Evolutionary conservation across 2,329 filamentous ascomycete genomes (phyloP).

Genomic region (Podosphaera leucotricha): DNA sequence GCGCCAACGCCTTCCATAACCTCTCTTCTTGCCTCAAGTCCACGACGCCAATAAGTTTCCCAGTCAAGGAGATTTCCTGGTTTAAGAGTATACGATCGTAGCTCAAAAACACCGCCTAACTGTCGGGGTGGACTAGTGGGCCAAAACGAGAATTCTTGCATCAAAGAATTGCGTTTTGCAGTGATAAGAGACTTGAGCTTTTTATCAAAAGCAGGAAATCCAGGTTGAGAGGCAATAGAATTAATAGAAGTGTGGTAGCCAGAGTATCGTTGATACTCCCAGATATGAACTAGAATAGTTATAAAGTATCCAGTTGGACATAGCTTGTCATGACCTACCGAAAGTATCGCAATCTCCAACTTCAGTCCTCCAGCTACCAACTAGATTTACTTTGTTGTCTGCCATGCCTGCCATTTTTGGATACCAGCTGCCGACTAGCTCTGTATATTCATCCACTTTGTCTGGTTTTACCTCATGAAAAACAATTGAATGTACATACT

Average conservation of each 20-base stretch:
- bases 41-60: slow-evolving; percentile 95
- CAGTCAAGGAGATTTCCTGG: slow-evolving; percentile 92
- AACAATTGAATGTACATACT: slow-evolving; percentile 96
- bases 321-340: slow-evolving; percentile 30
- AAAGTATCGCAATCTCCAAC: slow-evolving; percentile 96
- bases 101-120: slow-evolving; percentile 81
- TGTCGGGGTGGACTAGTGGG: slow-evolving; percentile 76
- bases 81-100: slow-evolving; percentile 88
- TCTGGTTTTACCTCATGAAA: slow-evolving; percentile 91
- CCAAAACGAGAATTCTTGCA: slow-evolving; percentile 99
- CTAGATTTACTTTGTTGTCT: slow-evolving; percentile 84
- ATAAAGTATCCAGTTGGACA: slow-evolving; percentile 15
- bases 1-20: slow-evolving; percentile 97
- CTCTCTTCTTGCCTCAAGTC: slow-evolving; percentile 70
- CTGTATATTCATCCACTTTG: slow-evolving; percentile 82
- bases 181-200: slow-evolving; percentile 71
- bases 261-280: slow-evolving; percentile 95
- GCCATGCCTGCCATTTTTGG: slow-evolving; percentile 63
- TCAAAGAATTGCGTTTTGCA: slow-evolving; percentile 68
- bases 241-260: slow-evolving; percentile 87
- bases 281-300: slow-evolving; percentile 70
- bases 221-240: slow-evolving; percentile 59
- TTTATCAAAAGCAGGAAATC: slow-evolving; percentile 60
- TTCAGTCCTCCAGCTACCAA: slow-evolving; percentile 95
- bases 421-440: slow-evolving; percentile 79